phyloP scores from a whole-genome alignment of 306 rosid genomes.

The Leucaena leucocephala region DNA sequence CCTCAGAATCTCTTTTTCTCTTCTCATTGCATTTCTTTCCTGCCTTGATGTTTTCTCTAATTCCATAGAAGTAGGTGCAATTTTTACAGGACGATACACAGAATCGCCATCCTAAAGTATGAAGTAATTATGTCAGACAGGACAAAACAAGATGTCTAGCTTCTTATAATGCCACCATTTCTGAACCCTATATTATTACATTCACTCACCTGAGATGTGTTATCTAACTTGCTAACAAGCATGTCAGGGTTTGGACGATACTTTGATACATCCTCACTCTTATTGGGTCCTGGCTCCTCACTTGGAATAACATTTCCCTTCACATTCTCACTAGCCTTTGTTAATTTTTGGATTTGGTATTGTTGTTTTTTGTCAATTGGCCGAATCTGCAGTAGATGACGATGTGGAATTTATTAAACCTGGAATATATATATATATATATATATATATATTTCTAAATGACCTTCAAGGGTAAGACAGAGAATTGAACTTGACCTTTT shows the following conservation, averaged over 20 bases:
- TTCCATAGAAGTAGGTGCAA: conserved; percentile 79
- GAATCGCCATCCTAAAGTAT: conserved; percentile 54
- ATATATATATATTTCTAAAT: neutral
- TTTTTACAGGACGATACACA: conserved; percentile 58
- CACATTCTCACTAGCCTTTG: conserved; percentile 52
- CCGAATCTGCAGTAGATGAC: conserved; percentile 59
- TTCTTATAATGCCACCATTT: conserved; percentile 17
- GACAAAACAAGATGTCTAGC: conserved; percentile 10
- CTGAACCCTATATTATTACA: conserved; percentile 3
- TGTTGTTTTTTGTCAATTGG: conserved; percentile 89
- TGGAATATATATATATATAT: neutral
- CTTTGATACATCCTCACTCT: conserved; percentile 61
- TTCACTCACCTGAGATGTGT: conserved; percentile 49
- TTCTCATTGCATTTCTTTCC: conserved; percentile 73
- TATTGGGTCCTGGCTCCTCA: conserved; percentile 45
- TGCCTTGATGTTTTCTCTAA: conserved; percentile 58
- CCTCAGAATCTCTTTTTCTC: conserved; percentile 63
- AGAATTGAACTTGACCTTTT: conserved; percentile 62
- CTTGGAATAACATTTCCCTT: conserved; percentile 40
- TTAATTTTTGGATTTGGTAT: conserved; percentile 85
- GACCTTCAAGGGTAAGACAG: conserved; percentile 6
- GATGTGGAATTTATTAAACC: conserved; percentile 24
- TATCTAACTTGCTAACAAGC: conserved; percentile 63
- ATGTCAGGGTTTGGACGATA: conserved; percentile 84
- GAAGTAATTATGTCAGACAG: conserved; percentile 29